These are phyloP conservation scores for Uronychia binucleata DNA, from an alignment of 73 alveolate genomes.

Conservation along the genomic window DNA sequence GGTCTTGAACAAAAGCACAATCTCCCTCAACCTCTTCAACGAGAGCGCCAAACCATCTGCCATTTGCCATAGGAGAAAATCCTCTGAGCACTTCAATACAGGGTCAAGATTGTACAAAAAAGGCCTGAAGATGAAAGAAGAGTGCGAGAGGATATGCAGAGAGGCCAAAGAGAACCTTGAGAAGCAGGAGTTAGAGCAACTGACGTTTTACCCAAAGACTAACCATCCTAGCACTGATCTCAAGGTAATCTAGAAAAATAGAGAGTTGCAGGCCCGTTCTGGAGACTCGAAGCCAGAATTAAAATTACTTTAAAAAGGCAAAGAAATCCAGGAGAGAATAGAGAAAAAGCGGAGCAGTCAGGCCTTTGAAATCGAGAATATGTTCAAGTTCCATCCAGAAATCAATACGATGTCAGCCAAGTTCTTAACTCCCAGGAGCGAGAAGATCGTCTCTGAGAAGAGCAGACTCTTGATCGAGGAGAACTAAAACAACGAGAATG, in stretches of 20 bases:
- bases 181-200: conserved; percentile 14
- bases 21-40: conserved; percentile 2
- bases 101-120: conserved; percentile 60
- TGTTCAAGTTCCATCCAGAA: conserved; percentile 25
- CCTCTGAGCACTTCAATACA: conserved; percentile 12
- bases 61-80: neutral
- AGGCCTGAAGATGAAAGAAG: conserved; percentile 65
- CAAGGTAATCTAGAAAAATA: neutral
- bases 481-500: conserved; percentile 4
- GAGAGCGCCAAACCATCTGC: conserved; percentile 4
- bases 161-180: conserved; percentile 48
- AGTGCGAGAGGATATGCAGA: conserved; percentile 32
- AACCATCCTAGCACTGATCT: no score
- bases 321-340: conserved; percentile 28
- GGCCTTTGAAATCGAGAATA: conserved; percentile 17
- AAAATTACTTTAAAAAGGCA: conserved; percentile 28
- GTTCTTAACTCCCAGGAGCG: neutral
- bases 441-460: neutral
- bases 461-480: neutral
- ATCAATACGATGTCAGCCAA: conserved; percentile 20
- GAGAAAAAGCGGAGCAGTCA: conserved; percentile 46
- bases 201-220: conserved; percentile 49
- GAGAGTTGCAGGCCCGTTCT: neutral
- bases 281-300: conserved; percentile 33
- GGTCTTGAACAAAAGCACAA: neutral